Percentiles rank a stretch among this genome's conserved stretches.
Conservation (phyloP, 2,329 filamentous ascomycete genomes). For the Westerdykella aurantiaca region DNA sequence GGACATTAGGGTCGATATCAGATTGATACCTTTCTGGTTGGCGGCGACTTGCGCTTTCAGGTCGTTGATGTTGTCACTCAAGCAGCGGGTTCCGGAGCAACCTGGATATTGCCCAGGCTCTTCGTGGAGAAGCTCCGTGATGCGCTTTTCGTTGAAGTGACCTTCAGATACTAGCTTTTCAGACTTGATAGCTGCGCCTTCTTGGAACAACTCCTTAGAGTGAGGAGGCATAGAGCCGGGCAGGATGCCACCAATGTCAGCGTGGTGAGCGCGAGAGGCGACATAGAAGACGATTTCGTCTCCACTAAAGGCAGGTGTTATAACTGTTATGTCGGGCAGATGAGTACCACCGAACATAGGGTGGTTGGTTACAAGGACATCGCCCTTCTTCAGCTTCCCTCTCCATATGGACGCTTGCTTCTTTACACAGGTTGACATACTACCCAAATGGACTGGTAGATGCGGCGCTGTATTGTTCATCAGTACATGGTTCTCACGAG, state of each 20-base stretch:
- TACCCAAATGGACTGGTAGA: constrained; percentile 73
- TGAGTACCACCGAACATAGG: constrained; percentile 39
- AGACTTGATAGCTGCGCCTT: constrained; percentile 52
- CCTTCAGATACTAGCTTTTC: constrained; percentile 70
- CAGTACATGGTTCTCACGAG: constrained; percentile 2
- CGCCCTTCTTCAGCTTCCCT: constrained; percentile 51
- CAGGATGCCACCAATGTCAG: constrained; percentile 77
- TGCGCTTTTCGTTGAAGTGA: constrained; percentile 70
- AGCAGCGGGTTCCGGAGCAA: constrained; percentile 70
- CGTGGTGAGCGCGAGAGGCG: constrained; percentile 73
- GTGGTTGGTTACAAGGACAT: constrained; percentile 40
- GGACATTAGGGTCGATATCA: constrained; percentile 67
- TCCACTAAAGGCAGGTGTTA: constrained; percentile 72
- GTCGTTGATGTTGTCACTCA: constrained; percentile 80
- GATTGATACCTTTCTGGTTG: constrained; percentile 76
- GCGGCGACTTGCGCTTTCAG: constrained; percentile 82
- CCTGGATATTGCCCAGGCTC: constrained; percentile 70
- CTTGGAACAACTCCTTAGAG: constrained; percentile 55
- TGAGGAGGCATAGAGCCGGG: constrained; percentile 79
- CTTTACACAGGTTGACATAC: constrained; percentile 77
- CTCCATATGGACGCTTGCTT: constrained; percentile 77
- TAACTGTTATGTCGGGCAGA: constrained; percentile 43
- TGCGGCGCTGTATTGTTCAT: constrained; percentile 55
- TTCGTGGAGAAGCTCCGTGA: constrained; percentile 63
- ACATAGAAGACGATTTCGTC: constrained; percentile 77